These are phyloP conservation scores for Phialophora tarda DNA, from an alignment of 2,329 filamentous ascomycete genomes.

Conservation along the genomic window DNA sequence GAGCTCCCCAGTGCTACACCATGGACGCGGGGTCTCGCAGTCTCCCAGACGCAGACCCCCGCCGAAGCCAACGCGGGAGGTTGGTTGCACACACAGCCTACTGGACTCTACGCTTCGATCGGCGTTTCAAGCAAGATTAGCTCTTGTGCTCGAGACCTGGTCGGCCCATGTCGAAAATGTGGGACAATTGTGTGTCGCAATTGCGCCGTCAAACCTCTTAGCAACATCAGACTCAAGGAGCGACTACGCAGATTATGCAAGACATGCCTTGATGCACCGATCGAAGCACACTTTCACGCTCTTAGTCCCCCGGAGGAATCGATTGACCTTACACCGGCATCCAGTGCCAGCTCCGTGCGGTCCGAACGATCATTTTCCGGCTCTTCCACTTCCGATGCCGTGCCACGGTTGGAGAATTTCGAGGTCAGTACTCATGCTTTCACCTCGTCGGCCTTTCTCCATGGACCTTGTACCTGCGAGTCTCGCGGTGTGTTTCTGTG, in stretches of 20 bases:
- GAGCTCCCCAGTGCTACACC: constrained; percentile 10
- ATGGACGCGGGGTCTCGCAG: background rate
- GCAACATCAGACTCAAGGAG: constrained; percentile 68
- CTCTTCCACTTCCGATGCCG: constrained; percentile 26
- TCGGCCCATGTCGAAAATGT: constrained; percentile 80
- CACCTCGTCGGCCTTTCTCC: constrained; percentile 57
- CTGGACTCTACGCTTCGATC: constrained; percentile 45
- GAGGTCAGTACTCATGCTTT: constrained; percentile 40
- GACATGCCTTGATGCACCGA: constrained; percentile 73
- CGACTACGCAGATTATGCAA: constrained; percentile 82
- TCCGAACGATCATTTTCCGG: constrained; percentile 34
- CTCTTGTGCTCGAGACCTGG: constrained; percentile 84
- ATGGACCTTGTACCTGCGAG: constrained; percentile 63
- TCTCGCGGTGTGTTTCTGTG: constrained; percentile 77
- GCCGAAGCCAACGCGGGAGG: constrained; percentile 1
- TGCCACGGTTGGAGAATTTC: constrained; percentile 12
- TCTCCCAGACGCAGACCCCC: constrained; percentile 37
- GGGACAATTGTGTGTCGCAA: constrained; percentile 82
- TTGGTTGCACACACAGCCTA: background rate
- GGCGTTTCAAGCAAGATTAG: constrained; percentile 72
- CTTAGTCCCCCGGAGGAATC: constrained; percentile 12
- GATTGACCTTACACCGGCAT: constrained; percentile 20
- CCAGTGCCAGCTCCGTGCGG: constrained; percentile 37
- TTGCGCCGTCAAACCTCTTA: constrained; percentile 83
- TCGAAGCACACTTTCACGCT: constrained; percentile 57